Evolutionary conservation across 1,139 yeast genomes (phyloP), one percentile per base, ranked within the genome.

Genomic region (Insectozyma bohioensis): DNA sequence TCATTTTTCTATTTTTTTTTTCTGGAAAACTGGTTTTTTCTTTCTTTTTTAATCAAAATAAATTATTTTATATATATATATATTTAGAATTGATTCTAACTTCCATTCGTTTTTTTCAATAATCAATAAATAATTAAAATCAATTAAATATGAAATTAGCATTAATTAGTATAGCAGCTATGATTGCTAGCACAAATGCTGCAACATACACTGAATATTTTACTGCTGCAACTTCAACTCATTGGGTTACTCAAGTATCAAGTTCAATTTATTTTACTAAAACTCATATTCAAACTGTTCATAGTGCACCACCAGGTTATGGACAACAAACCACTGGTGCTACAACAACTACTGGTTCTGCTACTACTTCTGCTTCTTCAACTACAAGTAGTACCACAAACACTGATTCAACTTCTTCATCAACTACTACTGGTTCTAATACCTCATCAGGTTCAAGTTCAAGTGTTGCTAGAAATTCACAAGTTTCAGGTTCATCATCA

Each of bases 201-300:
- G 46, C 54, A 20, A 28, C 49, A 12, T 40, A 54, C 26, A 57
- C 62, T 14, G 27, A 46, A 15, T 34, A 31, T n/a, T 49, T 48
- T 31, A 54, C 61, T 12, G 61, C 61, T 9, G 43, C 52, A 2
- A 44, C 61, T 2, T 45, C 46, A 8, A 56, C 61, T 15, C 36
- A 45, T 11, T 47, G 48, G 33, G 42, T 46, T 9, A 53, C 56
- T 22, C 21, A 11, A 23, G 48, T 56, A 9, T 44, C 54, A 3
- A 46, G 45, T 27, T 47, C 58, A 8, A 46, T 48, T 6, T 40
- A 44, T 2, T 37, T 27, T 12, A 28, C 43, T 20, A 29, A 34
- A 21, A 30, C 48, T 12, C 26, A 28, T 9, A 19, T 42, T 15
- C 31, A 34, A 13, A 35, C 42, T n/a, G 31, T 38, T 5, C 17